Evolutionary conservation across 441 rosid genomes (phyloP), one percentile per base, ranked within the genome.

Genomic region (Gossypium davidsonii): DNA sequence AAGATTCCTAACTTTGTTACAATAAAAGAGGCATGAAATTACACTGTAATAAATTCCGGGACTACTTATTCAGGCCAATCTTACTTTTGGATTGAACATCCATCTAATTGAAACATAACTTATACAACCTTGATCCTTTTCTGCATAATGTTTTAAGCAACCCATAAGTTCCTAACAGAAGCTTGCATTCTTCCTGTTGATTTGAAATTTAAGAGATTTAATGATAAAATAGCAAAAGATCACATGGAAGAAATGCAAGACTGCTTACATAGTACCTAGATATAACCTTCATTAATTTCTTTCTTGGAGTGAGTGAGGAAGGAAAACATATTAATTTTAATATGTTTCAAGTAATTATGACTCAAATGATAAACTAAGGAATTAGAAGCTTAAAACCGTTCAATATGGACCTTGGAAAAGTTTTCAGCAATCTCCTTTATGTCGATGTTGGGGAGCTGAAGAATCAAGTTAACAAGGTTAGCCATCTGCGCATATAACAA

Each of bases 401-500:
- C 11, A 44, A 23, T 25, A 51, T 5, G 56, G 15, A 95, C 99
- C 99, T 93, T 91, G 74, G 95, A 91, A 78, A 93, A 90, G 77
- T 88, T 90, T 66, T 93, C 91, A 1, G 94, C 81, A 65, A 89
- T 87, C 81, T 88, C 97, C 82, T 80, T 93, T 46, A 93, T 78
- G 81, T 81, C 79, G 55, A 86, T 74, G 62, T 84, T 86, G 18
- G 90, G 93, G 88, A 79, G 78, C 20, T 83, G 96, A 76, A 95
- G 92, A 77, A 93, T 86, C 87, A 83, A 80, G 79, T 82, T 84
- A 69, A 95, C 89, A 76, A 95, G 96, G 85, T 87, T 91, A 67
- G 98, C 98, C 96, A 93, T 95, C 83, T 91, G 97, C 4, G 97
- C 99, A 81, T 92, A 95, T 37, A 93, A 84, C 82, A 95, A 71